Percentiles rank a stretch among this genome's conserved stretches.
phyloP scores from a whole-genome alignment of 306 rosid genomes.

The Malus asiatica region DNA sequence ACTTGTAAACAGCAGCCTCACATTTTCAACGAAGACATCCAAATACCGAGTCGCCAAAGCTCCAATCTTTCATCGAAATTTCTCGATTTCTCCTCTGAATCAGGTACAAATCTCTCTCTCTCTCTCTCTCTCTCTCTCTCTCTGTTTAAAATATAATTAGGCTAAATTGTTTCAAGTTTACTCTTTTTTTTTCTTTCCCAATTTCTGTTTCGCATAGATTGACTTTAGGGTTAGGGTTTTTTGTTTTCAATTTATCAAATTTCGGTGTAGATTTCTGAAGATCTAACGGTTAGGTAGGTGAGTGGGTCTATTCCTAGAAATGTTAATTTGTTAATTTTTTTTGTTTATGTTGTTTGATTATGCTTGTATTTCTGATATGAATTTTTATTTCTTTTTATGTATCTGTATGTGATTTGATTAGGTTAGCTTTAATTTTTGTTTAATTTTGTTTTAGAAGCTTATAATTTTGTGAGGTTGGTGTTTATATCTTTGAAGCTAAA shows the following conservation, averaged over 20 bases:
- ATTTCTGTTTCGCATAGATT: background rate
- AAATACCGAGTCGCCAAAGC: background rate
- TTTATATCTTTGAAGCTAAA: background rate
- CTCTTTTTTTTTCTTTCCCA: background rate
- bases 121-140: background rate
- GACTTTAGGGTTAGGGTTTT: background rate
- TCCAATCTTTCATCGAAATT: conserved; percentile 8
- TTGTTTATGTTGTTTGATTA: background rate
- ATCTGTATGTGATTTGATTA: background rate
- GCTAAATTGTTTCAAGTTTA: background rate
- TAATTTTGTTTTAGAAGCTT: background rate
- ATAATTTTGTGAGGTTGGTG: background rate
- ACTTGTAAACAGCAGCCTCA: conserved; percentile 6
- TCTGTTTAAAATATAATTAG: too few relatives aligned
- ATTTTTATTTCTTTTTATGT: too few relatives aligned
- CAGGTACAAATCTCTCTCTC: background rate
- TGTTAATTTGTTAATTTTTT: background rate
- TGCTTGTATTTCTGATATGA: background rate
- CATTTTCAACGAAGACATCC: conserved; percentile 18
- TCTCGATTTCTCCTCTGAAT: background rate
- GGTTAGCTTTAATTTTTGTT: background rate
- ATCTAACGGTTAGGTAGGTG: conserved; percentile 20
- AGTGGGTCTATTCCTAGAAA: background rate
- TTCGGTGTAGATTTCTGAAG: background rate
- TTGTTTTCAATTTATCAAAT: background rate